Evolutionary conservation across 1,139 yeast species (phyloP).

Genomic region (Lodderomyces elongisporus): DNA sequence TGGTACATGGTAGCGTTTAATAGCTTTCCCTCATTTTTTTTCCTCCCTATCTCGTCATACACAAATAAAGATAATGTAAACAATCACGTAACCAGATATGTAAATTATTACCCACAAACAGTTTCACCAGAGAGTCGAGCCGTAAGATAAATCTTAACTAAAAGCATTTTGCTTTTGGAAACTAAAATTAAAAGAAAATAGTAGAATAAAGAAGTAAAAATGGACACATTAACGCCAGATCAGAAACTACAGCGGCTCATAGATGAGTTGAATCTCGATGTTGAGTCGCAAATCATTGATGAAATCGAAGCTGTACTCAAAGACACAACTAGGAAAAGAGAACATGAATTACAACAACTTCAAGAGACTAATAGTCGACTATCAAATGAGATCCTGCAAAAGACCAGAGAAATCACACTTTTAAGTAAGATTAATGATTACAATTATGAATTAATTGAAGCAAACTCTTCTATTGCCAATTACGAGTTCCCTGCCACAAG

Average conservation of each 20-base stretch:
- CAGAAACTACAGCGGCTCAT: slow-evolving; percentile 1
- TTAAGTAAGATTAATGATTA: slow-evolving; percentile 19
- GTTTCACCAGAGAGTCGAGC: too few relatives aligned
- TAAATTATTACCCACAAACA: too few relatives aligned
- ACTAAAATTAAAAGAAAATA: too few relatives aligned
- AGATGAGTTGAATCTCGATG: slow-evolving; percentile 1
- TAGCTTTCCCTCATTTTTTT: too few relatives aligned
- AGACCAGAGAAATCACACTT: slow-evolving; percentile 21
- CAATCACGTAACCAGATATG: too few relatives aligned
- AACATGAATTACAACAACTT: background rate
- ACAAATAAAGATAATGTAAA: too few relatives aligned
- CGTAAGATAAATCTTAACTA: too few relatives aligned
- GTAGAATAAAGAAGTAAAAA: background rate
- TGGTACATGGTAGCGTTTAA: too few relatives aligned
- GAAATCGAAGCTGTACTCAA: slow-evolving; percentile 1
- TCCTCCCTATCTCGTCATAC: too few relatives aligned
- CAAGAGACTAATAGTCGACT: slow-evolving; percentile 17
- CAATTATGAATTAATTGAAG: slow-evolving; percentile 12
- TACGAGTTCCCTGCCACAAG: slow-evolving; percentile 1
- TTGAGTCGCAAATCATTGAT: slow-evolving; percentile 1
- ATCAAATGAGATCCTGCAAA: slow-evolving; percentile 14
- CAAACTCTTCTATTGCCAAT: slow-evolving; percentile 1
- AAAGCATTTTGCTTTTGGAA: too few relatives aligned
- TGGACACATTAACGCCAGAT: too few relatives aligned
- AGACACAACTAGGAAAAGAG: background rate